phyloP scores from a whole-genome alignment of 2,329 filamentous ascomycete species.

The Helotiales sp. region DNA sequence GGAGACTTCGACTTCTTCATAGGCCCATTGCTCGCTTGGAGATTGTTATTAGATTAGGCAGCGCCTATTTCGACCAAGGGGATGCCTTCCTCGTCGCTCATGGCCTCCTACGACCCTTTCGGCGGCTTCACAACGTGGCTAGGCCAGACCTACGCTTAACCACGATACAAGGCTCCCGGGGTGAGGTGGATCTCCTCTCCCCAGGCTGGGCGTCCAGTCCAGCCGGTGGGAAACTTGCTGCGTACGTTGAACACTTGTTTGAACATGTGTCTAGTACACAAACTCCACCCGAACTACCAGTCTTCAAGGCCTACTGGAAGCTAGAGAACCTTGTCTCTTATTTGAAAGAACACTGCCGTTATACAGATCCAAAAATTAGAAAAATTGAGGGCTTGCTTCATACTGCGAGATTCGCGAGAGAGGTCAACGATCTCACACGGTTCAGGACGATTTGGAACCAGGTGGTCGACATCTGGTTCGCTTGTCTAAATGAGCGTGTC shows the following conservation, averaged over 20 bases:
- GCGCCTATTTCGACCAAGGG: background rate
- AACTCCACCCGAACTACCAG: conserved; percentile 11
- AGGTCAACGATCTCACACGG: conserved; percentile 16
- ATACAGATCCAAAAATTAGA: conserved; percentile 1
- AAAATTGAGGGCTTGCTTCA: conserved; percentile 20
- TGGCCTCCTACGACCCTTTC: conserved; percentile 20
- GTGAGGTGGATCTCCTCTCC: conserved; percentile 15
- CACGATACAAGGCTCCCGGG: background rate
- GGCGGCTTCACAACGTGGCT: conserved; percentile 18
- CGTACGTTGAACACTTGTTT: conserved; percentile 12
- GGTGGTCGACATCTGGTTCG: conserved; percentile 24
- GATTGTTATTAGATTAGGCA: conserved; percentile 17
- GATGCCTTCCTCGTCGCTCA: conserved; percentile 13
- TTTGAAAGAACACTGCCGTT: conserved; percentile 20
- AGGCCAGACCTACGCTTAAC: conserved; percentile 13
- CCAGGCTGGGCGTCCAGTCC: conserved; percentile 8
- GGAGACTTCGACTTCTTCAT: conserved; percentile 18
- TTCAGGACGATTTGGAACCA: conserved; percentile 20
- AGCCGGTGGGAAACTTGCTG: conserved; percentile 10
- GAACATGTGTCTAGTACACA: conserved; percentile 21
- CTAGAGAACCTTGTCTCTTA: conserved; percentile 25
- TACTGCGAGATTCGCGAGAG: conserved; percentile 23
- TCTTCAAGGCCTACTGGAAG: conserved; percentile 30
- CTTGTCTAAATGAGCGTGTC: conserved; percentile 18
- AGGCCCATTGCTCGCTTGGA: conserved; percentile 16